Conservation (phyloP, 192 early-diverging fungal genomes). For the Gigaspora rosea region DNA sequence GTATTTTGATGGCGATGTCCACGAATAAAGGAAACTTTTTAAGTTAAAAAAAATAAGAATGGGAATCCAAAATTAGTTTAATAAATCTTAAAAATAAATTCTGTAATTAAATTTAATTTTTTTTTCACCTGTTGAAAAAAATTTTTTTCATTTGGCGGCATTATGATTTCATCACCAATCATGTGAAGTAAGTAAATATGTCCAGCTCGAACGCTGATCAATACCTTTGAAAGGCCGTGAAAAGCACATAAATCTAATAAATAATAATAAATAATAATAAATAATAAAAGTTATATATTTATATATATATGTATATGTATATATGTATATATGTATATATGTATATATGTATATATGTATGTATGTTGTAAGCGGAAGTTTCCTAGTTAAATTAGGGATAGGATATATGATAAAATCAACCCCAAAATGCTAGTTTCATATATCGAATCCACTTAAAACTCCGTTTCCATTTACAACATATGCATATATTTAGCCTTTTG, state of each 20-base stretch:
- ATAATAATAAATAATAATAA: no score
- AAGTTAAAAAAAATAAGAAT: not conserved
- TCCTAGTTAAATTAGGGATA: no score
- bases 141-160: not conserved
- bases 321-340: no score
- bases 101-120: not conserved
- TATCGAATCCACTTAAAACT: no score
- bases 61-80: not conserved
- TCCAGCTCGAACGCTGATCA: not conserved
- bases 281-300: not conserved
- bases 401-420: no score
- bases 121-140: not conserved
- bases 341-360: no score
- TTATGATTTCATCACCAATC: not conserved
- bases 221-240: not conserved
- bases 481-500: no score
- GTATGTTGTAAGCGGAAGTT: no score
- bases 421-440: no score
- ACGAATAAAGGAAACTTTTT: not conserved
- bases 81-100: not conserved
- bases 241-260: not conserved
- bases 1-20: not conserved
- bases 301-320: not conserved
- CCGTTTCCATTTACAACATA: no score
- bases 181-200: not conserved